Conservation (phyloP, 176 grass and related monocot species). For the Raddia distichophylla region DNA sequence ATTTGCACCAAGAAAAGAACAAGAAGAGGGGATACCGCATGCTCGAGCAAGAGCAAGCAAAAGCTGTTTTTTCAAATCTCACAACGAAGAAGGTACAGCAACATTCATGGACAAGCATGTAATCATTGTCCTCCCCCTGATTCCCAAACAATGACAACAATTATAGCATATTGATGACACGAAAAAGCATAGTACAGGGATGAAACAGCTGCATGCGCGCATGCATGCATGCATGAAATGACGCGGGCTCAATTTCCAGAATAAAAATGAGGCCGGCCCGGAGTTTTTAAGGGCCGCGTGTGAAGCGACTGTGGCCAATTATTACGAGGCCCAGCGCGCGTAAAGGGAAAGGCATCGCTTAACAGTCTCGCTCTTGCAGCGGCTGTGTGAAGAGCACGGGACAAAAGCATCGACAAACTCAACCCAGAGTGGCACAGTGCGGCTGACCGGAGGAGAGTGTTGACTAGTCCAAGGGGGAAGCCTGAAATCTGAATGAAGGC, state of each 20-base stretch:
- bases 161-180: slow-evolving; percentile 46
- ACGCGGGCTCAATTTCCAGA: slow-evolving; percentile 32
- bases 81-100: neutral
- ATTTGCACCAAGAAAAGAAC: no score
- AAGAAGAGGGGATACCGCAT: no score
- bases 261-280: slow-evolving; percentile 33
- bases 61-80: neutral
- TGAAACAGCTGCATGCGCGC: slow-evolving; percentile 26
- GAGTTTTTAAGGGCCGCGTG: slow-evolving; percentile 2
- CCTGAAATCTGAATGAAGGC: neutral
- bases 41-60: neutral
- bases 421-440: slow-evolving; percentile 45
- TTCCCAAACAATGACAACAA: slow-evolving; percentile 29
- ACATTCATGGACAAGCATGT: slow-evolving; percentile 41
- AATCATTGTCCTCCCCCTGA: slow-evolving; percentile 46
- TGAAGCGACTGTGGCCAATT: slow-evolving; percentile 50
- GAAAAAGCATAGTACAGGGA: slow-evolving; percentile 33
- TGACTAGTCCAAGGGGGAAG: slow-evolving; percentile 30
- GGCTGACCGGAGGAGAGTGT: neutral
- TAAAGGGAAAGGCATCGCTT: slow-evolving; percentile 34
- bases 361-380: slow-evolving; percentile 44
- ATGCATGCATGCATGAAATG: slow-evolving; percentile 40
- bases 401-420: slow-evolving; percentile 40
- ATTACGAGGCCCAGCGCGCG: slow-evolving; percentile 36
- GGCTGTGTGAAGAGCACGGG: slow-evolving; percentile 40